Conservation (phyloP, 1,284 basidiomycete species). For the Malassezia yamatoensis region DNA sequence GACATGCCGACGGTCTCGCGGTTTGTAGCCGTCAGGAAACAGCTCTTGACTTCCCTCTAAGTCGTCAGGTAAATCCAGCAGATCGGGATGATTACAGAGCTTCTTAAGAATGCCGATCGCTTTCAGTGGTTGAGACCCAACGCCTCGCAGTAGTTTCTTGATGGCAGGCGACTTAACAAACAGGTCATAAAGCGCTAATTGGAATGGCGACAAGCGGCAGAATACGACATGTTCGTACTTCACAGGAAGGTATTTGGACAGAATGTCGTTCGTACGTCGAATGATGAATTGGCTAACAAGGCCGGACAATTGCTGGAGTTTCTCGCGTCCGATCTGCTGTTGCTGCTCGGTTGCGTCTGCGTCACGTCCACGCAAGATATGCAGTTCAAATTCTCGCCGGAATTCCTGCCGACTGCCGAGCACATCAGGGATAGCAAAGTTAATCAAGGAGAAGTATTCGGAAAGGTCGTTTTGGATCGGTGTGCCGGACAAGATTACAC, state of each 20-base stretch:
- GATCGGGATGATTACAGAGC: slow-evolving; percentile 91
- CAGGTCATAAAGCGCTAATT: slow-evolving; percentile 75
- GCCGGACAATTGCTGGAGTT: slow-evolving; percentile 81
- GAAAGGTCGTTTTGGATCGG: slow-evolving; percentile 89
- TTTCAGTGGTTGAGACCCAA: slow-evolving; percentile 87
- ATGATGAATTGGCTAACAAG: slow-evolving; percentile 95
- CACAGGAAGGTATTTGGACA: slow-evolving; percentile 94
- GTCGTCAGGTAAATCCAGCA: slow-evolving; percentile 77
- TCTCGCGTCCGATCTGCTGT: slow-evolving; percentile 74
- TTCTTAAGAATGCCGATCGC: slow-evolving; percentile 96
- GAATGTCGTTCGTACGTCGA: slow-evolving; percentile 84
- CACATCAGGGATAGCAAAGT: slow-evolving; percentile 94
- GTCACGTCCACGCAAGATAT: slow-evolving; percentile 85
- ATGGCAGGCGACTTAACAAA: slow-evolving; percentile 94
- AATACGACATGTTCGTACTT: slow-evolving; percentile 99
- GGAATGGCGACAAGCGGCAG: slow-evolving; percentile 77
- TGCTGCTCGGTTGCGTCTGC: slow-evolving; percentile 74
- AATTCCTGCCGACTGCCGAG: slow-evolving; percentile 86
- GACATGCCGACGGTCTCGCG: slow-evolving; percentile 49
- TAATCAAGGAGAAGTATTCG: slow-evolving; percentile 91
- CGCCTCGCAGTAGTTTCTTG: slow-evolving; percentile 76
- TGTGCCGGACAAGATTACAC: slow-evolving; percentile 91
- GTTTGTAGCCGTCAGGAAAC: slow-evolving; percentile 69
- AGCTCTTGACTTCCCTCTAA: slow-evolving; percentile 71
- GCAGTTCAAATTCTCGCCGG: slow-evolving; percentile 89